Conservation (phyloP, 208 protist genomes). For the Acanthamoeba quina region DNA sequence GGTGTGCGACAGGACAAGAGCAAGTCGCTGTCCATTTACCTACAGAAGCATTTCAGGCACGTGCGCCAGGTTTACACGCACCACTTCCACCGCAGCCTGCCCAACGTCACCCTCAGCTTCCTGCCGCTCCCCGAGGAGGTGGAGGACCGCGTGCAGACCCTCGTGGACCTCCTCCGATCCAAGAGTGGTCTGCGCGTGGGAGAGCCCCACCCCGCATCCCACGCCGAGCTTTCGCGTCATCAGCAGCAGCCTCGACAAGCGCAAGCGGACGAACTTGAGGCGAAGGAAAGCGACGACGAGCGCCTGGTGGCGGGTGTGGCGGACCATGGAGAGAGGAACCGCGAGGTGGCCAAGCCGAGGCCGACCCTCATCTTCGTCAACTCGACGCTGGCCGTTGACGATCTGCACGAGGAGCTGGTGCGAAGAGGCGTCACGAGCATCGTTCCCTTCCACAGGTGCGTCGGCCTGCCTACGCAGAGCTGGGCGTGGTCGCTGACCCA, state of each 20-base stretch:
- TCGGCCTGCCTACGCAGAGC: too few relatives aligned
- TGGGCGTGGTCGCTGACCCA: too few relatives aligned
- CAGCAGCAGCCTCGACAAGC: background rate
- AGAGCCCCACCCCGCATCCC: background rate
- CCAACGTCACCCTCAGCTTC: background rate
- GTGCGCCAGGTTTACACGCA: slow-evolving; percentile 19
- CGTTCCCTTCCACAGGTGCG: slow-evolving; percentile 1
- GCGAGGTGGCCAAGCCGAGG: background rate
- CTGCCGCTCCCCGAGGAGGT: background rate
- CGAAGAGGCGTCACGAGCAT: background rate
- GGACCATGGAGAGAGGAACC: background rate
- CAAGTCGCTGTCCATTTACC: slow-evolving; percentile 17
- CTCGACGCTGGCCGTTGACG: background rate
- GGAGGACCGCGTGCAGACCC: background rate
- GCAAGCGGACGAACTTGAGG: background rate
- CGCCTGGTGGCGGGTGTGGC: background rate
- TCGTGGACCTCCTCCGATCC: background rate
- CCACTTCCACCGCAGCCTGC: slow-evolving; percentile 24
- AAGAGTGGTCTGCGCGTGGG: background rate
- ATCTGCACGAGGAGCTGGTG: slow-evolving; percentile 1
- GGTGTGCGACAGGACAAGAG: background rate
- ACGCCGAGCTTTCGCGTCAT: background rate
- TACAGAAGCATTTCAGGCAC: background rate
- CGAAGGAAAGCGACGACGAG: background rate
- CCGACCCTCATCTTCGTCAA: slow-evolving; percentile 49